Conservation (phyloP, 139 green algal species). For the Chlamydomonas eustigma region DNA sequence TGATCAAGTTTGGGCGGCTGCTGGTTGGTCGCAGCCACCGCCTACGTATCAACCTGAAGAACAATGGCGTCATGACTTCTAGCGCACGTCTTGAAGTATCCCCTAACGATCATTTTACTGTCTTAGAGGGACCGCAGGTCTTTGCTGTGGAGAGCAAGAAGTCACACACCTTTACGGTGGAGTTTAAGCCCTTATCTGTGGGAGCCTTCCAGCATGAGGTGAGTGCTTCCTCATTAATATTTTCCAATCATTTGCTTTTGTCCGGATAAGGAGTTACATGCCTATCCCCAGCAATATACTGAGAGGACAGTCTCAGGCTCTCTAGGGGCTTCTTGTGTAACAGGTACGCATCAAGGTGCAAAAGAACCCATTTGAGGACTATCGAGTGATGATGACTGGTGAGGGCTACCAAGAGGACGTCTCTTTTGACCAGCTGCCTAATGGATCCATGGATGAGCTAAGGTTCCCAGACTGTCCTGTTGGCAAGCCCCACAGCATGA, state of each 20-base stretch:
- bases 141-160: constrained; percentile 56
- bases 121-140: constrained; percentile 34
- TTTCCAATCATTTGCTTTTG: too few relatives aligned
- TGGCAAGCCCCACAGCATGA: constrained; percentile 5
- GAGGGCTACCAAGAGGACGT: constrained; percentile 72
- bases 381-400: constrained; percentile 38
- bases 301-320: too few relatives aligned
- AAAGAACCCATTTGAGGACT: constrained; percentile 72
- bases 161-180: constrained; percentile 39
- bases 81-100: constrained; percentile 50
- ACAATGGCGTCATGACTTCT: constrained; percentile 69
- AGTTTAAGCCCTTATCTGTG: constrained; percentile 43
- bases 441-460: constrained; percentile 52
- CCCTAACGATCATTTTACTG: constrained; percentile 44
- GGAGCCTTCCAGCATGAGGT: constrained; percentile 29
- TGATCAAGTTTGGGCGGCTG: constrained; percentile 59
- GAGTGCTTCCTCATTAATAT: background rate
- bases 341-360: constrained; percentile 16
- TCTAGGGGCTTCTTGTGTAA: too few relatives aligned
- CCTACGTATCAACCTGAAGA: constrained; percentile 49
- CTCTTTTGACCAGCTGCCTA: constrained; percentile 57
- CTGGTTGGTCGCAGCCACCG: constrained; percentile 43
- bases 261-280: too few relatives aligned
- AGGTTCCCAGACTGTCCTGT: constrained; percentile 52
- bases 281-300: too few relatives aligned